Evolutionary conservation across 140 eudicot species (phyloP), one percentile per base, ranked within the genome.

Genomic region (Senecio squalidus): DNA sequence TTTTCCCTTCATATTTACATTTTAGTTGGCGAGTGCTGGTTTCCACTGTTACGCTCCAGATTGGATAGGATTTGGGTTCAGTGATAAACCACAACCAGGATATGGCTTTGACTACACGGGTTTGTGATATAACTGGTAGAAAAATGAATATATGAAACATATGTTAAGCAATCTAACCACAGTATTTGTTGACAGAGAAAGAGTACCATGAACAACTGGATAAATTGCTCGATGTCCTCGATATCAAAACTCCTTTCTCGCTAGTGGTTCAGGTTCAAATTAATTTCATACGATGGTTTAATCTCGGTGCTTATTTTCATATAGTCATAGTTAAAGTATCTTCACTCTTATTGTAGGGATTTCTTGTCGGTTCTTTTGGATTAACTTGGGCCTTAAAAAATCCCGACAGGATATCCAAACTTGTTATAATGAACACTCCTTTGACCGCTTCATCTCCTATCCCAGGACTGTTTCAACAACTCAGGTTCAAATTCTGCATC

Each of bases 61-160:
- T 77, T 92, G 98, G 98, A 76, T 92, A 62, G 98, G 98, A 60
- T 92, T 92, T 73, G 98, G 98, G 60, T 92, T 92, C 68, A 92
- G 96, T 68, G 96, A 87, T 74, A 84, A 87, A 66, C 98, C 98
- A 67, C 89, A 84, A 62, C 70, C 96, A 67, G 94, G 94, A 77
- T 92, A 81, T 71, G 98, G 88, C 51, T 87, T 74, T 69, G 95
- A 92, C 71, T 92, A 87, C 76, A 92, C 98, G 36, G 98, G 98
- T 92, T 36, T 73, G 79, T 75, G 40, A 16, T 58, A 43, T 58
- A n/a, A 33, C 15, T 20, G 17, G 6, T 3, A 36, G 38, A 60
- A 22, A 51, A 45, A 58, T 26, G n/a, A 20, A 29, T 60, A 16
- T 20, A 46, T 22, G 15, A 61, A 66, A 1, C 44, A n/a, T n/a